These are phyloP conservation scores for Mollisiaceae sp. DNA, from an alignment of 2,329 filamentous ascomycete genomes.

Conservation along the genomic window DNA sequence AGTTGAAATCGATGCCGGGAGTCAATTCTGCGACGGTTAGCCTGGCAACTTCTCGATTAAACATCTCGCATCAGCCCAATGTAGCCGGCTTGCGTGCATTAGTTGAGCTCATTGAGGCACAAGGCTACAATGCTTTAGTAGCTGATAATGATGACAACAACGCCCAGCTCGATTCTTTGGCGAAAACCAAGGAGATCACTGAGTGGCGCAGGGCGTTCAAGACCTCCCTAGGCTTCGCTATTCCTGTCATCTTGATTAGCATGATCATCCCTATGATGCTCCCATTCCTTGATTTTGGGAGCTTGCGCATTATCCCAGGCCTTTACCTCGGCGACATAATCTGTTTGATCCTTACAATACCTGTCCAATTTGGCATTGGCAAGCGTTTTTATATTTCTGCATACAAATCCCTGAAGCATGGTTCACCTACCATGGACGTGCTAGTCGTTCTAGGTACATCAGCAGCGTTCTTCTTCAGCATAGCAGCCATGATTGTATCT, in stretches of 20 bases:
- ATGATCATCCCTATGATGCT: conserved; percentile 93
- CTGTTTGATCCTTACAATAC: conserved; percentile 83
- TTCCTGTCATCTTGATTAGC: conserved; percentile 89
- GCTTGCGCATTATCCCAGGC: conserved; percentile 68
- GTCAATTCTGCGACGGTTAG: conserved; percentile 76
- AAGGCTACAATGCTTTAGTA: conserved; percentile 86
- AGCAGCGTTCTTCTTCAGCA: conserved; percentile 94
- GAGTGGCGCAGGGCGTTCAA: conserved; percentile 88
- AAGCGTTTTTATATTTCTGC: conserved; percentile 92
- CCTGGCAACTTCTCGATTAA: conserved; percentile 74
- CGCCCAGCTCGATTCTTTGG: conserved; percentile 91
- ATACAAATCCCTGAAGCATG: conserved; percentile 91
- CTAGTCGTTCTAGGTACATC: conserved; percentile 93
- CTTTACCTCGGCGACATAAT: conserved; percentile 88
- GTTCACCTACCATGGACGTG: conserved; percentile 96
- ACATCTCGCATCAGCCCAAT: conserved; percentile 73
- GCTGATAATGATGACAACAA: conserved; percentile 95
- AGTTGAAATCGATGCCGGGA: conserved; percentile 69
- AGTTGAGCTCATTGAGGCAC: conserved; percentile 80
- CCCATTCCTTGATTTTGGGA: conserved; percentile 77
- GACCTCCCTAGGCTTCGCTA: conserved; percentile 77
- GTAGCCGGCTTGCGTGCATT: conserved; percentile 80
- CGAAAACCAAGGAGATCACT: conserved; percentile 94
- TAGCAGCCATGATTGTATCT: conserved; percentile 84
- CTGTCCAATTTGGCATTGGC: conserved; percentile 95